A percentile compares a stretch with the other conserved stretches of the same genome.
Conservation (phyloP, 1,284 basidiomycete genomes). For the Flammula alnicola region DNA sequence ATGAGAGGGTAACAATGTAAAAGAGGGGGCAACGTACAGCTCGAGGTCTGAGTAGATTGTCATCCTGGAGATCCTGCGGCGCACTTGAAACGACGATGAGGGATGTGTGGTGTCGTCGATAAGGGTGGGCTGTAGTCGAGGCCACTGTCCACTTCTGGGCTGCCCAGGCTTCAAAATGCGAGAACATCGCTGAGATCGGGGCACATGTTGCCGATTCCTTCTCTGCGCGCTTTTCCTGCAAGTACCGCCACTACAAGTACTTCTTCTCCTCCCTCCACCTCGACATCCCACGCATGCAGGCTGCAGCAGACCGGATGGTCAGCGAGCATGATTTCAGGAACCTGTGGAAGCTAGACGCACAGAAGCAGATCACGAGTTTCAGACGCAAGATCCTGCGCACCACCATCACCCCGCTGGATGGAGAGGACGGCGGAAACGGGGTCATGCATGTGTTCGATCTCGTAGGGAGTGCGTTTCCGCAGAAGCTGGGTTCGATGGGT, state of each 20-base stretch:
- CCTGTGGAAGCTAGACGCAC: constrained; percentile 92
- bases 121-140: too few relatives aligned
- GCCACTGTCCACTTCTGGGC: too few relatives aligned
- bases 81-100: too few relatives aligned
- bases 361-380: constrained; percentile 90
- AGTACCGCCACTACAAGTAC: constrained; percentile 95
- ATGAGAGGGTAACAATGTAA: too few relatives aligned
- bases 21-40: too few relatives aligned
- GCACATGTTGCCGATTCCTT: constrained; percentile 85
- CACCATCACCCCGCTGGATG: constrained; percentile 24
- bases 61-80: too few relatives aligned
- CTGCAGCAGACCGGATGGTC: constrained; percentile 73
- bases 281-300: constrained; percentile 78
- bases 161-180: too few relatives aligned
- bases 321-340: constrained; percentile 98
- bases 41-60: too few relatives aligned
- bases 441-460: constrained; percentile 84
- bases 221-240: constrained; percentile 89
- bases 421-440: constrained; percentile 30
- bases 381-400: constrained; percentile 61
- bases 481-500: constrained; percentile 83
- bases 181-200: too few relatives aligned
- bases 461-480: constrained; percentile 89
- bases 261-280: constrained; percentile 79
- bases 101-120: too few relatives aligned